Evolutionary conservation across 176 grass and related monocot genomes (phyloP).

Genomic region (Ampelocalamus luodianensis): DNA sequence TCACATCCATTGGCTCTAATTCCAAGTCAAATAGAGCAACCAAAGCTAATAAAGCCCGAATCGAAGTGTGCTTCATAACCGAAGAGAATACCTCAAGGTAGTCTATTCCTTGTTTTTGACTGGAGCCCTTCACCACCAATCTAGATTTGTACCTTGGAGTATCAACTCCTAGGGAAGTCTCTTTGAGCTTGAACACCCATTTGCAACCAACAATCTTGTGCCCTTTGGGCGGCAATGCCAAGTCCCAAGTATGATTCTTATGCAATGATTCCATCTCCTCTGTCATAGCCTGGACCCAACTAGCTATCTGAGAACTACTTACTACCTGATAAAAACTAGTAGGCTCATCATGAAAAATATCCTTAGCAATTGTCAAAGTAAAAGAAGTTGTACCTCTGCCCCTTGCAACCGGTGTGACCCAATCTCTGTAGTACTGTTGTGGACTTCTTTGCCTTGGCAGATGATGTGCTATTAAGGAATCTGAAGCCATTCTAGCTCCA

Average conservation of each 20-base stretch:
- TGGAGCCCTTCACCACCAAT: slow-evolving; percentile 16
- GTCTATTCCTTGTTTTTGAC: neutral
- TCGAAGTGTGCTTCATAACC: neutral
- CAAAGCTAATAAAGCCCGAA: neutral
- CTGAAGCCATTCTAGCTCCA: neutral
- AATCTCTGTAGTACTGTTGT: neutral
- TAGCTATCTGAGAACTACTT: neutral
- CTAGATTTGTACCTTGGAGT: slow-evolving; percentile 24
- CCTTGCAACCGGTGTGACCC: neutral
- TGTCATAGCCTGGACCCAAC: slow-evolving; percentile 13
- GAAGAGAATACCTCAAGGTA: neutral
- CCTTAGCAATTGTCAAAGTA: neutral
- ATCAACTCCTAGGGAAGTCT: neutral
- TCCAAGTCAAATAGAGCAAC: neutral
- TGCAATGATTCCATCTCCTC: slow-evolving; percentile 36
- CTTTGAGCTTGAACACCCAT: slow-evolving; percentile 28
- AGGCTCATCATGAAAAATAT: neutral
- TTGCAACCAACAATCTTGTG: slow-evolving; percentile 36
- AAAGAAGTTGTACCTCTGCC: neutral
- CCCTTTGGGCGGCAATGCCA: slow-evolving; percentile 16
- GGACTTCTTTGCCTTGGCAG: neutral
- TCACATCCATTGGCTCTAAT: neutral
- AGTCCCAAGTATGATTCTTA: slow-evolving; percentile 28
- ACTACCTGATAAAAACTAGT: neutral
- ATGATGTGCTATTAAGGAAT: neutral